phyloP scores from a whole-genome alignment of 768 basidiomycete species.

The Tricholoma furcatifolium region DNA sequence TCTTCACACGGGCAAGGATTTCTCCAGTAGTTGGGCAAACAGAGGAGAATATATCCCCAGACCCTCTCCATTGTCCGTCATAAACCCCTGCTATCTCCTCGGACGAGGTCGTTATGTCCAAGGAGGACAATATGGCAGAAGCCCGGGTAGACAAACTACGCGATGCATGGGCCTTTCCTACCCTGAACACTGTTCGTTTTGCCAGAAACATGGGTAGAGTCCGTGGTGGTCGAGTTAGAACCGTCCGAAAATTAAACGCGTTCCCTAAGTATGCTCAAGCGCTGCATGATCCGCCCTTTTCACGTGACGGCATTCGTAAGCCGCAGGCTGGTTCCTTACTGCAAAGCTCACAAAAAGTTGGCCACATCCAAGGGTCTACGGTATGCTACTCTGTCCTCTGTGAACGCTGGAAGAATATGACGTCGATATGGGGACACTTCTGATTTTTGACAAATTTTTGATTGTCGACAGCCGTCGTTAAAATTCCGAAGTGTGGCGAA shows the following conservation, averaged over 20 bases:
- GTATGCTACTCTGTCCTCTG: too few species aligned
- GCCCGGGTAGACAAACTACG: constrained; percentile 70
- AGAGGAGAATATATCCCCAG: constrained; percentile 68
- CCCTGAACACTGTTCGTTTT: constrained; percentile 20
- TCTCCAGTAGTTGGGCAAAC: constrained; percentile 89
- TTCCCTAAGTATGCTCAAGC: not conserved
- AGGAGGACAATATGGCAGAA: constrained; percentile 58
- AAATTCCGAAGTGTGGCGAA: too few species aligned
- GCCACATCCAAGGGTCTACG: too few species aligned
- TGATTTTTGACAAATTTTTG: too few species aligned
- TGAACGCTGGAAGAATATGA: too few species aligned
- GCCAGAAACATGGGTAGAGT: constrained; percentile 24
- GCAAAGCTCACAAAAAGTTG: too few species aligned
- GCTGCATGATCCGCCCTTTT: constrained; percentile 13
- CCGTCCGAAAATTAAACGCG: not conserved
- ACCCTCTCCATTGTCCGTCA: constrained; percentile 79
- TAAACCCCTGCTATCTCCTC: constrained; percentile 72
- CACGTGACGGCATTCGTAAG: constrained; percentile 6
- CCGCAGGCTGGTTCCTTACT: not conserved
- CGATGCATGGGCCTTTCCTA: constrained; percentile 19
- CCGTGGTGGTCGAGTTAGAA: constrained; percentile 1
- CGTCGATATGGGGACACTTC: too few species aligned
- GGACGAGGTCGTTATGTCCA: constrained; percentile 54
- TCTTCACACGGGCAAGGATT: constrained; percentile 69
- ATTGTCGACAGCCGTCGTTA: too few species aligned